These are phyloP conservation scores for Trypanosoma cruzi DNA, from an alignment of 208 protist genomes.

Conservation along the genomic window DNA sequence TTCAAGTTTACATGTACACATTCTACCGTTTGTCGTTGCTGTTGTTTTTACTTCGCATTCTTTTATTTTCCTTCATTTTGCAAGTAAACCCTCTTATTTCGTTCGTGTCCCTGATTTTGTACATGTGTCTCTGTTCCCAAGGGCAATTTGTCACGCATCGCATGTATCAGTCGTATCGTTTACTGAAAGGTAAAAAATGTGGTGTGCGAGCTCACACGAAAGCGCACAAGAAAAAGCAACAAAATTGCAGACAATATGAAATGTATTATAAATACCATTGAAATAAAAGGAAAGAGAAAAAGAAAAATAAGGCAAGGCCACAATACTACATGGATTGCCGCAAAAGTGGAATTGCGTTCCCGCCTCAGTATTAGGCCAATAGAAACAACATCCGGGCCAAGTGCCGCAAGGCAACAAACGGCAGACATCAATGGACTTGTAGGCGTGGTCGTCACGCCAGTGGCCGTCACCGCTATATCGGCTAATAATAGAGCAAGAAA, in stretches of 20 bases:
- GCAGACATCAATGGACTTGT: conserved; percentile 40
- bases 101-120: too few species aligned
- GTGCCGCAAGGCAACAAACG: conserved; percentile 41
- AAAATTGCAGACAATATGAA: conserved; percentile 51
- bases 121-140: too few species aligned
- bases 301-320: conserved; percentile 60
- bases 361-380: conserved; percentile 56
- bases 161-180: neutral
- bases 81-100: too few species aligned
- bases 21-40: too few species aligned
- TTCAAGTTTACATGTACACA: too few species aligned
- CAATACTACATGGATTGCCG: conserved; percentile 60
- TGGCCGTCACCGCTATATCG: conserved; percentile 57
- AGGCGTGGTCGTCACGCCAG: conserved; percentile 37
- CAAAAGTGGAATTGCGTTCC: conserved; percentile 38
- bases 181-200: conserved; percentile 54
- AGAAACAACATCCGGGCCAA: conserved; percentile 49
- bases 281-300: conserved; percentile 59
- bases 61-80: too few species aligned
- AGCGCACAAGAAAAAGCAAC: conserved; percentile 59
- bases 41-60: too few species aligned
- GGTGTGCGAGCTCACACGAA: conserved; percentile 50
- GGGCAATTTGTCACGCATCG: too few species aligned
- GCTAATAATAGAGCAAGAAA: conserved; percentile 51
- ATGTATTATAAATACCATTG: conserved; percentile 66